Evolutionary conservation across 441 rosid species (phyloP), one percentile per base, ranked within the genome.

Genomic region (Francoa sonchifolia): DNA sequence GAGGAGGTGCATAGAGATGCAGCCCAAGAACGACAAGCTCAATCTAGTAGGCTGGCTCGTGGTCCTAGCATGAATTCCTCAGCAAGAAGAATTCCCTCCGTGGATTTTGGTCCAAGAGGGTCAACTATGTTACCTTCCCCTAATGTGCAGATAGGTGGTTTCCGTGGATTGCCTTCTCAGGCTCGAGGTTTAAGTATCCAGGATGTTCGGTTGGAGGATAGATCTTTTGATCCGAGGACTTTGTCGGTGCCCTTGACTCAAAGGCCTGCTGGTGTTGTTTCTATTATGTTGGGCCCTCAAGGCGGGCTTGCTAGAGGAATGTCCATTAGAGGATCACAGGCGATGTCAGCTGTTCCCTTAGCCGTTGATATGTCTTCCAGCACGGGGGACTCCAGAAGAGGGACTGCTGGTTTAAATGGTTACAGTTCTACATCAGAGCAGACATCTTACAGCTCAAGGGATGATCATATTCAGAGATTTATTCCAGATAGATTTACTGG

Each of bases 1-100:
- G 97, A 87, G 41, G 99, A 92, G 52, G 93, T 92, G 57, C 99
- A 84, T 56, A 73, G 94, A 67, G 99, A 87, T 76, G 97, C 97
- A 54, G 96, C 89, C 39, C 95, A 92, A 67, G 99, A 92, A 59
- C 78, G 94, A 39, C 86, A 83, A 23, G 72, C 79, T 33, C 96
- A 78, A 50, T 34, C 69, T 25, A 62, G 72, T 52, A 74, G 95
- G 78, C 71, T 71, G 50, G 52, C 90, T 61, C 86, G 90, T 39
- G 73, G 79, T 54, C 62, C 83, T 14, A 66, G 68, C 10, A 69
- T 67, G 37, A 82, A 65, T 68, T 41, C 73, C 19, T 66, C 87
- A 12, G 39, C 72, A 23, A 83, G 93, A 61, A 79, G 92, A 56
- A 58, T 51, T 2, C 19, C 57, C 19, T 75, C 80, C 23, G 55